These are phyloP conservation scores for Cyberlindnera euphorbiiphila DNA, from an alignment of 805 yeast genomes.

Conservation along the genomic window DNA sequence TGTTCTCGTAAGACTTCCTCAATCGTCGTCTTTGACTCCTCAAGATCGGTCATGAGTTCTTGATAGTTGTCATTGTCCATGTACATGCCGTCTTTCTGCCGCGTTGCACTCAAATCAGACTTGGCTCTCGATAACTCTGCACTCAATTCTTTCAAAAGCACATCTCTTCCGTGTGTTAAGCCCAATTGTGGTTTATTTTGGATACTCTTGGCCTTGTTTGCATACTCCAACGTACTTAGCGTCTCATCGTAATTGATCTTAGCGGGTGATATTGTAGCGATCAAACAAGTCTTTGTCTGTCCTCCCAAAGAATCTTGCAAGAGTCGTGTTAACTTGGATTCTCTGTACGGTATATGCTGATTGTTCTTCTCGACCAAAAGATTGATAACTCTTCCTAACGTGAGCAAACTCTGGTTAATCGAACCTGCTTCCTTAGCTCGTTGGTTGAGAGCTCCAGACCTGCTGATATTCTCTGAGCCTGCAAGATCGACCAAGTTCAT, in stretches of 20 bases:
- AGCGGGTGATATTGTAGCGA: conserved; percentile 87
- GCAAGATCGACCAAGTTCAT: conserved; percentile 91
- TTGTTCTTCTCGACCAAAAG: conserved; percentile 56
- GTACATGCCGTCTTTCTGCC: conserved; percentile 61
- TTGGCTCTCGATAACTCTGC: conserved; percentile 44
- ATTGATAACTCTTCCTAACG: conserved; percentile 87
- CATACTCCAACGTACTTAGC: conserved; percentile 80
- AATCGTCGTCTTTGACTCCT: conserved; percentile 46
- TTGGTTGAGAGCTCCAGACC: conserved; percentile 83
- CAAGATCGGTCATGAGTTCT: conserved; percentile 44
- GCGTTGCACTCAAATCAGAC: conserved; percentile 59
- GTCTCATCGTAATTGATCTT: conserved; percentile 76
- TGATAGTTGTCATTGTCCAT: conserved; percentile 59
- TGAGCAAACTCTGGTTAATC: conserved; percentile 81
- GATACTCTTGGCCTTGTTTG: conserved; percentile 80
- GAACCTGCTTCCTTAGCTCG: conserved; percentile 93
- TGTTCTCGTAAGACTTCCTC: conserved; percentile 42
- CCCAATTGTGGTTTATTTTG: conserved; percentile 68
- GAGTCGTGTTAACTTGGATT: conserved; percentile 70
- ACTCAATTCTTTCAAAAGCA: conserved; percentile 43
- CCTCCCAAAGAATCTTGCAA: conserved; percentile 86
- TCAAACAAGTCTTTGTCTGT: conserved; percentile 76
- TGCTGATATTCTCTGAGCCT: conserved; percentile 85
- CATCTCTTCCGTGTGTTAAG: conserved; percentile 48
- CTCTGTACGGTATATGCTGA: conserved; percentile 80